Conservation (phyloP, 1,284 basidiomycete species). For the Tilletia horrida region DNA sequence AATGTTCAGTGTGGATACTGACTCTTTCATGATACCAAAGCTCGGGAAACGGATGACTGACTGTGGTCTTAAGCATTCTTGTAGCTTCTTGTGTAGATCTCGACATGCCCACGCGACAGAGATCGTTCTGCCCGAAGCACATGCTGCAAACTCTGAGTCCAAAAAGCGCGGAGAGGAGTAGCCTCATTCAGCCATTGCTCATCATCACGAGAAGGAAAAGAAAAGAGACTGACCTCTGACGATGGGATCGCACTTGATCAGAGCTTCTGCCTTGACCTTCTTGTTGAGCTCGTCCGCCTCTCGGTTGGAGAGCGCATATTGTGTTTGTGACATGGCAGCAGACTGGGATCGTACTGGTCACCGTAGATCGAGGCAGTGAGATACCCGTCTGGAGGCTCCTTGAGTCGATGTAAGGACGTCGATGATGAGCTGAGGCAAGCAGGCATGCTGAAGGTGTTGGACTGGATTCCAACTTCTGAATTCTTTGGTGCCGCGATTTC, state of each 20-base stretch:
- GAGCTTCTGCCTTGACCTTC: slow-evolving; percentile 71
- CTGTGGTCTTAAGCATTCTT: slow-evolving; percentile 78
- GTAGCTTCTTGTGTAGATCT: slow-evolving; percentile 67
- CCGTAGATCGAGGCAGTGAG: no score
- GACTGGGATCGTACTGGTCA: no score
- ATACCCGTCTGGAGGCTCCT: no score
- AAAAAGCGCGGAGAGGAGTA: background rate
- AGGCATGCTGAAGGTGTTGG: slow-evolving; percentile 34
- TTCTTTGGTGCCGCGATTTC: no score
- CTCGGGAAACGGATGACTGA: slow-evolving; percentile 57
- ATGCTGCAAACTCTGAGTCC: slow-evolving; percentile 72
- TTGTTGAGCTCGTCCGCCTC: slow-evolving; percentile 82
- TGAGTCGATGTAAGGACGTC: no score
- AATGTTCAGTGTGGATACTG: background rate
- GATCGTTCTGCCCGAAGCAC: slow-evolving; percentile 73
- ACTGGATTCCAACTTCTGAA: slow-evolving; percentile 20
- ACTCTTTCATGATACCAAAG: background rate
- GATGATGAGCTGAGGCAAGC: slow-evolving; percentile 30
- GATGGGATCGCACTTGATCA: slow-evolving; percentile 71
- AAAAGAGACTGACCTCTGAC: slow-evolving; percentile 65
- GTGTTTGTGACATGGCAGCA: background rate
- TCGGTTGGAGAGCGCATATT: slow-evolving; percentile 72
- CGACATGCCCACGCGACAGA: slow-evolving; percentile 80
- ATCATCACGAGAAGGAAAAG: background rate
- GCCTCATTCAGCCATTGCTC: background rate